Base-by-base conservation (phyloP, 352 stramenopile species). In the Phytophthora pini region DNA sequence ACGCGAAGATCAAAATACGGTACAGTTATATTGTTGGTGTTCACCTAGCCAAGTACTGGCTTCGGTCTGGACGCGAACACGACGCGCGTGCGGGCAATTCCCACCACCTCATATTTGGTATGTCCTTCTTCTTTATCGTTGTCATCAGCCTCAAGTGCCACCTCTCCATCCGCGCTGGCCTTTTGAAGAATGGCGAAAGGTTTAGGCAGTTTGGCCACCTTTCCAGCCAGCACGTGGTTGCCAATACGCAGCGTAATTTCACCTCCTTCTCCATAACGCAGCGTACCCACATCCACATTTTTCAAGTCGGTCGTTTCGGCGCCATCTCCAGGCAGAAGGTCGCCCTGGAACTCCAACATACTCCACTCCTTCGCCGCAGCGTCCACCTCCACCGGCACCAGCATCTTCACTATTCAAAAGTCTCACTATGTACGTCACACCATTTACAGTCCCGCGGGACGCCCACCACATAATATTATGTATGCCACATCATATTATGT, bases 341-440 rank as follows among this genome's bases (percentile, higher is more conserved):
- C 74, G 17, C 88, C 88, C 55, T 96, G 88, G 29, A 96, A 81
- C 74, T 96, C 88, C 27, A 96, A 68, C 41, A 96, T 57, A 63
- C 80, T 93, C 88, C 88, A 96, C 71, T 93, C 87, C 29, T 80
- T 86, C 13, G 57, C 52, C 26, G 82, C 83, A 43, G 67, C 79
- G 41, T 93, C 77, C 38, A 91, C 82, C 13, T 71, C 64, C n/a
- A 94, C 68, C 0, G 84, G 79, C 53, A 94, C 61, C 22, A 92
- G 63, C 87, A 94, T 94, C 11, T 36, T 36, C 8, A 13, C 8
- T 36, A 0, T 36, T 12, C 29, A 32, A 32, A 32, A 10, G 7
- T 32, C 5, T 9, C 5, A 1, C 29, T 26, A 4, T 26, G 24
- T 26, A 4, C 24, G 0, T 26, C 4, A 26, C 24, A 26, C 24